phyloP scores from a whole-genome alignment of 1,139 yeast genomes.

The Oligophagozyma castellii region DNA sequence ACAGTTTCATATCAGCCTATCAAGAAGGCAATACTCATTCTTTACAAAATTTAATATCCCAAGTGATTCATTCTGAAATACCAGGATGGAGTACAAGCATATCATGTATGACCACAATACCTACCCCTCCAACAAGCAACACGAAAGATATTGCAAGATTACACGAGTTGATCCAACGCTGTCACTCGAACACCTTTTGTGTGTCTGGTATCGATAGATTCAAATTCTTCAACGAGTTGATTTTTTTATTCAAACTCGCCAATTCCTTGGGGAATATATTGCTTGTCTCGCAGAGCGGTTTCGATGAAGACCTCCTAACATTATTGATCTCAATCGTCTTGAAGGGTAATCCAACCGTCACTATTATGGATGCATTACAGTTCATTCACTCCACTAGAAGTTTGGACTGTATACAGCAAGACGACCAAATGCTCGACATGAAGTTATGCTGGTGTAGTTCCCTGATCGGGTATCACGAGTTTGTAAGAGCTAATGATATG shows the following conservation, averaged over 20 bases:
- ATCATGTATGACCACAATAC: too few relatives aligned
- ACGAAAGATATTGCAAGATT: too few relatives aligned
- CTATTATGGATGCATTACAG: slow-evolving; percentile 17
- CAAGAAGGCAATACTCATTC: too few relatives aligned
- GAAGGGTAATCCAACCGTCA: slow-evolving; percentile 13
- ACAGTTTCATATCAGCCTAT: too few relatives aligned
- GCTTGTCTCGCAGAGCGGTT: slow-evolving; percentile 19
- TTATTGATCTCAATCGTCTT: slow-evolving; percentile 17
- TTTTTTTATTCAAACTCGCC: slow-evolving; percentile 14
- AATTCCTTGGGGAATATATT: slow-evolving; percentile 12
- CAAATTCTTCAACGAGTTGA: slow-evolving; percentile 18
- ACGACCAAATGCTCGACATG: slow-evolving; percentile 14
- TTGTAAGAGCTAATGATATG: slow-evolving; percentile 14
- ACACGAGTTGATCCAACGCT: too few relatives aligned
- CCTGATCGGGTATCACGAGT: slow-evolving; percentile 17
- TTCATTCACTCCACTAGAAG: slow-evolving; percentile 19
- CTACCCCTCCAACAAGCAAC: too few relatives aligned
- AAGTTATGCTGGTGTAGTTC: slow-evolving; percentile 21
- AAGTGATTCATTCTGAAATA: too few relatives aligned
- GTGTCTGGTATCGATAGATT: slow-evolving; percentile 12
- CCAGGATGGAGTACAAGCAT: too few relatives aligned
- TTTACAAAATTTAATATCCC: too few relatives aligned
- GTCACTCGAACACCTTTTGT: slow-evolving; percentile 10
- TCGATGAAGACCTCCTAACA: slow-evolving; percentile 17
- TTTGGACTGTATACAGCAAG: slow-evolving; percentile 9